Conservation (phyloP, 1,284 basidiomycete genomes). For the Macrocybe sp. region DNA sequence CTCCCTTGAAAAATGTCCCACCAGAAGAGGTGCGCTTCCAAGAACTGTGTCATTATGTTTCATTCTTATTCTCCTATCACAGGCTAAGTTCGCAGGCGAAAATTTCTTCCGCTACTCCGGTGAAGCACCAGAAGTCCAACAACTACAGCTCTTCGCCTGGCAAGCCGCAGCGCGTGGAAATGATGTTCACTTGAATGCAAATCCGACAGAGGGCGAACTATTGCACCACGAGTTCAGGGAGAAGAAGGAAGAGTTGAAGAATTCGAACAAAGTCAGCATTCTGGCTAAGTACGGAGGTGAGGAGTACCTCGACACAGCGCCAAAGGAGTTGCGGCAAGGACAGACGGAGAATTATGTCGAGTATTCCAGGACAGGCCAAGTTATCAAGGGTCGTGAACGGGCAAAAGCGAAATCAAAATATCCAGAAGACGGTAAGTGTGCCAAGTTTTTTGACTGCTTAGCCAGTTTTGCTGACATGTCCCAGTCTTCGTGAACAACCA, state of each 20-base stretch:
- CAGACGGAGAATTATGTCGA: slow-evolving; percentile 98
- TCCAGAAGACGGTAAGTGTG: slow-evolving; percentile 80
- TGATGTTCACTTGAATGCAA: slow-evolving; percentile 93
- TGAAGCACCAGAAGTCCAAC: slow-evolving; percentile 87
- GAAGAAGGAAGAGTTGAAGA: slow-evolving; percentile 90
- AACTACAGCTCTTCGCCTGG: slow-evolving; percentile 96
- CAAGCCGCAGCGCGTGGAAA: slow-evolving; percentile 91
- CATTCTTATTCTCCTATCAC: slow-evolving; percentile 4
- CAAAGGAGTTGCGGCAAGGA: slow-evolving; percentile 86
- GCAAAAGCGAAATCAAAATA: slow-evolving; percentile 88
- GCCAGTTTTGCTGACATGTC: slow-evolving; percentile 7
- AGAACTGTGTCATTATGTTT: slow-evolving; percentile 1
- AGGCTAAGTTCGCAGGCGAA: slow-evolving; percentile 93
- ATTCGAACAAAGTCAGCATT: slow-evolving; percentile 83
- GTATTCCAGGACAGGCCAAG: slow-evolving; percentile 88
- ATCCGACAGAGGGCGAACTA: slow-evolving; percentile 93
- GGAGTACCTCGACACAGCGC: slow-evolving; percentile 84
- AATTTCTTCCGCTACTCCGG: slow-evolving; percentile 92
- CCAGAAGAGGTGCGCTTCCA: slow-evolving; percentile 73
- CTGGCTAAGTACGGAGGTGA: slow-evolving; percentile 92
- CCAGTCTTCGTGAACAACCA: slow-evolving; percentile 93
- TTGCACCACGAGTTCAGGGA: slow-evolving; percentile 88
- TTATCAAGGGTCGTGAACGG: slow-evolving; percentile 89
- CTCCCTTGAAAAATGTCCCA: slow-evolving; percentile 72
- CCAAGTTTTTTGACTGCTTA: slow-evolving; percentile 4